These are phyloP conservation scores for Boletus fagicola DNA, from an alignment of 768 basidiomycete species.

Conservation along the genomic window DNA sequence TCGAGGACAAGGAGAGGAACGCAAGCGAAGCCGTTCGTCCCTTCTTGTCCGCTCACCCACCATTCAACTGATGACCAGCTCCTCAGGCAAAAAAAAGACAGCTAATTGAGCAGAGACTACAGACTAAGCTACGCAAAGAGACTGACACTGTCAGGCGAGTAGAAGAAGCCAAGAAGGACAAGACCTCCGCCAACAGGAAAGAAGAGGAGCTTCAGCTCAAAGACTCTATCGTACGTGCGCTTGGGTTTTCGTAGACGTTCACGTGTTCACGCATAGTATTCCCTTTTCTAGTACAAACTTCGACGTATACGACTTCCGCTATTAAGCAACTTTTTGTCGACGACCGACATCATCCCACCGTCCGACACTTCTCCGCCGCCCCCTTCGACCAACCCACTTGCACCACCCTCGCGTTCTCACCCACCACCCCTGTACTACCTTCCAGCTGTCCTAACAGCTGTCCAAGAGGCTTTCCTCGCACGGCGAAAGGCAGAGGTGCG, in stretches of 20 bases:
- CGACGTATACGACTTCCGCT: constrained; percentile 69
- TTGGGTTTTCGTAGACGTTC: neutral
- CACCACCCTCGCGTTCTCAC: constrained; percentile 57
- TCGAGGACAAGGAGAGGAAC: constrained; percentile 79
- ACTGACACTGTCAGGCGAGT: constrained; percentile 82
- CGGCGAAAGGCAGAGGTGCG: constrained; percentile 63
- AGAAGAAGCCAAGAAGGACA: constrained; percentile 85
- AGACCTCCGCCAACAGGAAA: constrained; percentile 68
- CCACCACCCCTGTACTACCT: constrained; percentile 79
- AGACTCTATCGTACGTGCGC: constrained; percentile 68
- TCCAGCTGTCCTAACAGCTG: constrained; percentile 62
- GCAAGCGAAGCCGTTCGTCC: constrained; percentile 75
- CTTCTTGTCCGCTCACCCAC: neutral
- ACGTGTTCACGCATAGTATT: neutral
- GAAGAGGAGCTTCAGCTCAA: constrained; percentile 81
- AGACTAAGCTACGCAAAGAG: constrained; percentile 80
- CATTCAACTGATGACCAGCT: constrained; percentile 8
- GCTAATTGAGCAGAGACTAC: constrained; percentile 79
- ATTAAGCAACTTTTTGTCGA: constrained; percentile 71
- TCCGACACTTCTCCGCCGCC: constrained; percentile 33
- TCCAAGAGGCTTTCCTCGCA: constrained; percentile 66
- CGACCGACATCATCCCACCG: constrained; percentile 62
- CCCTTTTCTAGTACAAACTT: constrained; percentile 59
- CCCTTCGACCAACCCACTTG: constrained; percentile 37
- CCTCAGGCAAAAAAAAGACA: constrained; percentile 79